phyloP scores from a whole-genome alignment of 108 stramenopile genomes.

The Aurantiochytrium sp. region DNA sequence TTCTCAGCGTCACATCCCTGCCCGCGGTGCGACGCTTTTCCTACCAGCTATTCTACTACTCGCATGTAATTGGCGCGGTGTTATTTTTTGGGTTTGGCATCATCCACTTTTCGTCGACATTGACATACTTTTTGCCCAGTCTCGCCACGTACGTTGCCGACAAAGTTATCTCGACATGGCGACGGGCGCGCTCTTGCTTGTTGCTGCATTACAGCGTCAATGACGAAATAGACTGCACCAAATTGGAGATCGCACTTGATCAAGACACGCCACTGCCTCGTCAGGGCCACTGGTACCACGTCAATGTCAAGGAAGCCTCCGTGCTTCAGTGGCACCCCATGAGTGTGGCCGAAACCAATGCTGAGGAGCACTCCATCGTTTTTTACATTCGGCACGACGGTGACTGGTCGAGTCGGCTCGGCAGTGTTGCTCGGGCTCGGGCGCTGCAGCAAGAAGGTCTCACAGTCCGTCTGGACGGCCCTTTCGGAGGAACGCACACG shows the following conservation, averaged over 20 bases:
- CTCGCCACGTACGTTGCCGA: background rate
- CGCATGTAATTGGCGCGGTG: background rate
- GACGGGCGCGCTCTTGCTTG: background rate
- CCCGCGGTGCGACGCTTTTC: background rate
- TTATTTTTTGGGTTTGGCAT: background rate
- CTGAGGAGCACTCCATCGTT: background rate
- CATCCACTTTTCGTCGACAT: background rate
- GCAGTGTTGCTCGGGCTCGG: background rate
- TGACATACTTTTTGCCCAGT: background rate
- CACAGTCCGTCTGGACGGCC: background rate
- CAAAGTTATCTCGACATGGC: background rate
- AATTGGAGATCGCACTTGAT: background rate
- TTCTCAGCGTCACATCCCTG: background rate
- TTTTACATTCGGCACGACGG: background rate
- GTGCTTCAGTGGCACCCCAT: constrained; percentile 15
- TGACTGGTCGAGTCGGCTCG: background rate
- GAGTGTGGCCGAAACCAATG: background rate
- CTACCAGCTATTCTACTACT: background rate
- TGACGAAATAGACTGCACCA: background rate
- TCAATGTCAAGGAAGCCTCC: background rate
- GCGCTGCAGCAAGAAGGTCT: background rate
- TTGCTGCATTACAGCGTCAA: background rate
- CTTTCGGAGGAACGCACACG: background rate
- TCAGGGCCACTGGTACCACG: background rate
- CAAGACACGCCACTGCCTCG: background rate